Conservation (phyloP, 2,329 filamentous ascomycete species). For the Westerdykella sp. region DNA sequence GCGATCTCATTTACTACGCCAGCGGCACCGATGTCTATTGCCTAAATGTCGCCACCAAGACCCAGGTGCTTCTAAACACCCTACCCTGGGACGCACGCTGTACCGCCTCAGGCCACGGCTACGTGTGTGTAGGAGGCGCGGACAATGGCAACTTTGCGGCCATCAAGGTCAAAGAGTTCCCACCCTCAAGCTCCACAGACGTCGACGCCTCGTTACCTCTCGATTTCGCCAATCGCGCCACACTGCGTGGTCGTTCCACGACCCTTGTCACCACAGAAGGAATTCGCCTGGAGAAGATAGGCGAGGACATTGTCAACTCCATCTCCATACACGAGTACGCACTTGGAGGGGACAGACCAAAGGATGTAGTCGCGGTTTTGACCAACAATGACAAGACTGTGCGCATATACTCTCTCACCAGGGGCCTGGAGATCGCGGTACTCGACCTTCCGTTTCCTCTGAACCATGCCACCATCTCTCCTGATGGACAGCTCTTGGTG, state of each 20-base stretch:
- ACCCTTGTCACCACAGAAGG: conserved; percentile 30
- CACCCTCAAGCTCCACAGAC: conserved; percentile 40
- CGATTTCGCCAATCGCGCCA: conserved; percentile 34
- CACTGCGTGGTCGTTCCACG: conserved; percentile 27
- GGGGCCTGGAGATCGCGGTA: conserved; percentile 61
- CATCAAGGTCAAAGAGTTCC: conserved; percentile 54
- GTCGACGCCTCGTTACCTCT: conserved; percentile 54
- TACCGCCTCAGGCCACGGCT: conserved; percentile 77
- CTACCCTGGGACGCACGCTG: conserved; percentile 66
- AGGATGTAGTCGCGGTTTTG: conserved; percentile 61
- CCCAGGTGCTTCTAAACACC: conserved; percentile 69
- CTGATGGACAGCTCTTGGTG: conserved; percentile 71
- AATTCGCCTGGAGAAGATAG: conserved; percentile 53
- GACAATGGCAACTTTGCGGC: conserved; percentile 82
- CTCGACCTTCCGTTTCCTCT: conserved; percentile 76
- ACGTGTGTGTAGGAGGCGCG: conserved; percentile 80
- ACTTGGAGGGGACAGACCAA: conserved; percentile 26
- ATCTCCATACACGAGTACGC: conserved; percentile 55
- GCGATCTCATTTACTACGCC: conserved; percentile 78
- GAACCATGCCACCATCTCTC: conserved; percentile 91
- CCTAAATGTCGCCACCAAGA: conserved; percentile 60
- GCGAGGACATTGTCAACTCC: conserved; percentile 60
- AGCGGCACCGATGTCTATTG: conserved; percentile 57
- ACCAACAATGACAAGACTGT: conserved; percentile 91
- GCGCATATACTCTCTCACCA: conserved; percentile 69